Percentiles rank a stretch among this genome's conserved stretches.
These are phyloP conservation scores for Xylaria hypoxylon DNA, from an alignment of 2,329 filamentous ascomycete genomes.

Conservation along the genomic window DNA sequence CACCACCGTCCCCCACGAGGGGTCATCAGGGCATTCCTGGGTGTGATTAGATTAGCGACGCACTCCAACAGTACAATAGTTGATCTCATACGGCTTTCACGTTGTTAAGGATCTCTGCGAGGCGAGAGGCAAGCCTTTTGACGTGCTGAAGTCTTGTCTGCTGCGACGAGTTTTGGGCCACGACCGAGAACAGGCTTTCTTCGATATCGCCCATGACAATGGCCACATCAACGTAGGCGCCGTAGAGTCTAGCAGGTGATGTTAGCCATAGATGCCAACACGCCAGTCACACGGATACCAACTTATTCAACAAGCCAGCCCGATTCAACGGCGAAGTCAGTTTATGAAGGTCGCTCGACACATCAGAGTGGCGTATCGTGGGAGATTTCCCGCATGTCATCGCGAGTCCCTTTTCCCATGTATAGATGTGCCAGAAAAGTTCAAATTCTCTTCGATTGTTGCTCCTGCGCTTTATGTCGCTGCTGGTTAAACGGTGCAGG, in stretches of 20 bases:
- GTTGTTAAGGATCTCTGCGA: slow-evolving; percentile 34
- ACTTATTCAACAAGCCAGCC: slow-evolving; percentile 4
- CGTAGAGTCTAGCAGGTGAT: slow-evolving; percentile 36
- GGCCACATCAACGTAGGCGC: slow-evolving; percentile 41
- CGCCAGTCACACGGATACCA: slow-evolving; percentile 23
- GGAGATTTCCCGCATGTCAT: slow-evolving; percentile 48
- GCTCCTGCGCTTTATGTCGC: background rate
- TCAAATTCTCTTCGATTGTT: slow-evolving; percentile 29
- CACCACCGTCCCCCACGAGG: slow-evolving; percentile 22
- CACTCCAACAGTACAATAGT: background rate
- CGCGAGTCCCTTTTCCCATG: slow-evolving; percentile 48
- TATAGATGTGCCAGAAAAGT: slow-evolving; percentile 49
- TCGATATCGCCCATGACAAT: slow-evolving; percentile 46
- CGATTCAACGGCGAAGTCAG: slow-evolving; percentile 4
- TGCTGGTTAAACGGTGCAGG: slow-evolving; percentile 44
- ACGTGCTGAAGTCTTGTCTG: slow-evolving; percentile 41
- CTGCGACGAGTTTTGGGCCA: slow-evolving; percentile 41
- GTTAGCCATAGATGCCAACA: slow-evolving; percentile 18
- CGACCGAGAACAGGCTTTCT: slow-evolving; percentile 44
- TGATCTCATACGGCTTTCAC: slow-evolving; percentile 38
- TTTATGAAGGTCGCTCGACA: slow-evolving; percentile 39
- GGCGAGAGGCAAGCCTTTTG: slow-evolving; percentile 36
- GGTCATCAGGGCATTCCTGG: slow-evolving; percentile 24
- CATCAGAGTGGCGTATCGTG: slow-evolving; percentile 48
- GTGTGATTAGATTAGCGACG: slow-evolving; percentile 4